Evolutionary conservation across 192 early-diverging fungal species (phyloP), one percentile per base, ranked within the genome.

Genomic region (Coemansia sp.): DNA sequence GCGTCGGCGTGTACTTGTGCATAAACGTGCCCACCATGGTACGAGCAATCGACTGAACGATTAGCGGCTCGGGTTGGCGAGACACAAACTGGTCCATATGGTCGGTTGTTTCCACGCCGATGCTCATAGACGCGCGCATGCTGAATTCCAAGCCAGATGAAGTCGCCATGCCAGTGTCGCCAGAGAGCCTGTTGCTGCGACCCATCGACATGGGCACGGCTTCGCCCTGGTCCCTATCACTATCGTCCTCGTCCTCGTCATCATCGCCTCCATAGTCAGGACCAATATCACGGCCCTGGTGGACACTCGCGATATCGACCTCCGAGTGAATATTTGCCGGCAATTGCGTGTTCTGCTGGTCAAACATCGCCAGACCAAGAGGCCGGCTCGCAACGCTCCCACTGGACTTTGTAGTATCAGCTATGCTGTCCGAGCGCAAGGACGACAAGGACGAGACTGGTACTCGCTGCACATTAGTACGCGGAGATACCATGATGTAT

Each of bases 11-110:
- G 63, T 87, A 91, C 76, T 93, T 93, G 82, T 78, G 86, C 75
- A 93, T 76, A 67, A 83, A 89, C 34, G 88, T 86, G 6, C 91
- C 91, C 31, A 93, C 89, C 91, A 93, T 93, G 13, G 90, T 89
- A 48, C 89, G 89, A 8, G 91, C 90, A 48, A 93, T 87, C 10
- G 86, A 62, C 36, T 88, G 85, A 13, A 93, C 89, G 34, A 91
- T 86, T 51, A 85, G 86, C 50, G 89, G 88, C 39, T 89, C 86
- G 0, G 86, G 80, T 72, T 78, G 72, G 9, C 72, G 69, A 9
- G 69, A 64, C 53, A 67, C 56, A 45, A 42, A 61, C 65, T 19
- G 59, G 34, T 67, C 71, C 69, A 69, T 64, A 38, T 70, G 72
- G 38, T 63, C 50, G 2, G 61, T 58, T 11, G 76, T 61, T 19